Percentiles rank a stretch among this genome's conserved stretches.
Conservation (phyloP, 2,329 filamentous ascomycete genomes). For the Colletotrichum tofieldiae region DNA sequence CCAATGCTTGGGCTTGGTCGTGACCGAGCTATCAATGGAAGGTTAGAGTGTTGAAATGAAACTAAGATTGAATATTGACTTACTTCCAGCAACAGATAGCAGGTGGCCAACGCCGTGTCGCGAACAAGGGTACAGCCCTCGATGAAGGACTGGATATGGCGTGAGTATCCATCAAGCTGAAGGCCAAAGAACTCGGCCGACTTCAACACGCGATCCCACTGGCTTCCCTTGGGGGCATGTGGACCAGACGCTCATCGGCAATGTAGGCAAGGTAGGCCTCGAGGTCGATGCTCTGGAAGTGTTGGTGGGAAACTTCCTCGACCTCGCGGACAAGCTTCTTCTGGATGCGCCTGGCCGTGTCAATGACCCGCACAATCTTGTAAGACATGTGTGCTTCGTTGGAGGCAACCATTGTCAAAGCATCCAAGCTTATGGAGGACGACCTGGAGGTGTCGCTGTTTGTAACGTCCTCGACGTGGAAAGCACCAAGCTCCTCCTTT, state of each 20-base stretch:
- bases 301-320: slow-evolving; percentile 24
- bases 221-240: slow-evolving; percentile 59
- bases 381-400: slow-evolving; percentile 3
- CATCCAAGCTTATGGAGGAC: slow-evolving; percentile 24
- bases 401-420: slow-evolving; percentile 9
- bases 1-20: slow-evolving; percentile 54
- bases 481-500: slow-evolving; percentile 16
- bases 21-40: slow-evolving; percentile 53
- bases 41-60: neutral
- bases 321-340: slow-evolving; percentile 28
- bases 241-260: slow-evolving; percentile 56
- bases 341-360: slow-evolving; percentile 11
- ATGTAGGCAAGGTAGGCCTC: slow-evolving; percentile 54
- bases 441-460: slow-evolving; percentile 30
- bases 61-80: neutral
- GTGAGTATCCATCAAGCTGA: slow-evolving; percentile 56
- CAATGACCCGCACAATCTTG: slow-evolving; percentile 13
- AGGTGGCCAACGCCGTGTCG: slow-evolving; percentile 54
- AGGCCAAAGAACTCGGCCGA: slow-evolving; percentile 59
- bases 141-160: slow-evolving; percentile 49
- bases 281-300: slow-evolving; percentile 32
- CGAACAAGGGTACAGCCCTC: slow-evolving; percentile 45
- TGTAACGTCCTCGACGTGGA: neutral
- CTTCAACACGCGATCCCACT: slow-evolving; percentile 59
- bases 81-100: slow-evolving; percentile 58